Conservation (phyloP, 495 filamentous ascomycete species). For the Penicillium nucicola region DNA sequence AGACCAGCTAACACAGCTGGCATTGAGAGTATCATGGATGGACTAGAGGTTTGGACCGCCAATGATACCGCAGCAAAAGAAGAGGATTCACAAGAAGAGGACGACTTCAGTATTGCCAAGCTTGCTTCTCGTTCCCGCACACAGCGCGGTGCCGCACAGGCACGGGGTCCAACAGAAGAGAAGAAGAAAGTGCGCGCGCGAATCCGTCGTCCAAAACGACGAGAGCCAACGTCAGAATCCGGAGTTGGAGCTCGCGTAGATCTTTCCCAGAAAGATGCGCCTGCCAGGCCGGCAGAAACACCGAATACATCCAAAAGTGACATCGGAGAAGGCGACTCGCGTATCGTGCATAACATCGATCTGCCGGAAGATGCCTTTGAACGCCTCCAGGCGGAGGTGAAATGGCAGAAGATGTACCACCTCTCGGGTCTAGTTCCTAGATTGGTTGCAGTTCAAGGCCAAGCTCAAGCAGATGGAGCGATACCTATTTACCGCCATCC, state of each 20-base stretch:
- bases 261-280: background rate
- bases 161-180: conserved; percentile 2
- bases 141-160: conserved; percentile 5
- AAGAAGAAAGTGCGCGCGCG: conserved; percentile 27
- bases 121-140: conserved; percentile 19
- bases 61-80: conserved; percentile 8
- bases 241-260: conserved; percentile 3
- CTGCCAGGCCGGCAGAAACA: background rate
- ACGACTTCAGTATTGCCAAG: conserved; percentile 17
- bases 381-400: conserved; percentile 69
- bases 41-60: conserved; percentile 25
- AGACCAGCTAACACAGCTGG: conserved; percentile 22
- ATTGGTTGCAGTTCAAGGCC: conserved; percentile 88
- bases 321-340: conserved; percentile 77
- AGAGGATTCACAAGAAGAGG: conserved; percentile 19
- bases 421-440: conserved; percentile 88
- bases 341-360: conserved; percentile 65
- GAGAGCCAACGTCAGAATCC: conserved; percentile 25
- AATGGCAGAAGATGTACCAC: conserved; percentile 92
- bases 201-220: conserved; percentile 32
- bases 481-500: conserved; percentile 94
- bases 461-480: conserved; percentile 64
- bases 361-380: conserved; percentile 62
- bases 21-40: conserved; percentile 39
- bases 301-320: conserved; percentile 35